A percentile compares a stretch with the other conserved stretches of the same genome.
These are phyloP conservation scores for Skeletonema marinoi DNA, from an alignment of 108 stramenopile species.

Conservation along the genomic window DNA sequence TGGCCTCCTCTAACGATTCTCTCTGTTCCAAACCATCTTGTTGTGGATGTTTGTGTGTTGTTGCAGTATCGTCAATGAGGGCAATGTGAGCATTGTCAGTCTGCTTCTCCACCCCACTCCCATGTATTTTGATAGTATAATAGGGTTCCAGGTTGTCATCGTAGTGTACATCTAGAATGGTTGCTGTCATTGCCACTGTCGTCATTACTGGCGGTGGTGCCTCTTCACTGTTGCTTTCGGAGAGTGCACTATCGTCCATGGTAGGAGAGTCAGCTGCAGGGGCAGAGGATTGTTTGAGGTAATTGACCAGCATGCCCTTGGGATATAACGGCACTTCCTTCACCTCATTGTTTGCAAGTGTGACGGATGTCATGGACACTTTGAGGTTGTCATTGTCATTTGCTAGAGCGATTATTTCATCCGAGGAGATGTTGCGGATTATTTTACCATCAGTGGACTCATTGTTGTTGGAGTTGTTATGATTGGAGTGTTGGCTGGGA, in stretches of 20 bases:
- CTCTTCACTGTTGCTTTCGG: too few relatives aligned
- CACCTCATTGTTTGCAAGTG: not conserved
- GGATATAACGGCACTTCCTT: constrained; percentile 20
- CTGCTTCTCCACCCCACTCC: constrained; percentile 12
- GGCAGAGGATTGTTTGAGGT: not conserved
- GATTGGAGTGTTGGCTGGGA: not conserved
- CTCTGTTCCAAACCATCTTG: not conserved
- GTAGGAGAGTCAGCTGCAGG: not conserved
- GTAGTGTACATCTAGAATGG: constrained; percentile 15
- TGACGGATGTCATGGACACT: not conserved
- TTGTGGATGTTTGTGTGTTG: not conserved
- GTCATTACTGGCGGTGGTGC: not conserved
- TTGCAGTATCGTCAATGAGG: not conserved
- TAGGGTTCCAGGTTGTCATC: constrained; percentile 10
- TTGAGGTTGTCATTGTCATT: not conserved
- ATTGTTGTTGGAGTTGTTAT: not conserved
- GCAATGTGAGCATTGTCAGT: constrained; percentile 16
- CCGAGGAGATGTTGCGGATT: not conserved
- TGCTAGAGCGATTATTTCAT: not conserved
- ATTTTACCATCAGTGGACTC: not conserved
- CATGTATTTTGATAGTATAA: not conserved
- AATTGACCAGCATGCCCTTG: not conserved
- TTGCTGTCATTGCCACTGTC: not conserved
- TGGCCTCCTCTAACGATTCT: too few relatives aligned
- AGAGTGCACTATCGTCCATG: not conserved